Evolutionary conservation across 1,139 yeast genomes (phyloP).

Genomic region (Pichia norvegensis): DNA sequence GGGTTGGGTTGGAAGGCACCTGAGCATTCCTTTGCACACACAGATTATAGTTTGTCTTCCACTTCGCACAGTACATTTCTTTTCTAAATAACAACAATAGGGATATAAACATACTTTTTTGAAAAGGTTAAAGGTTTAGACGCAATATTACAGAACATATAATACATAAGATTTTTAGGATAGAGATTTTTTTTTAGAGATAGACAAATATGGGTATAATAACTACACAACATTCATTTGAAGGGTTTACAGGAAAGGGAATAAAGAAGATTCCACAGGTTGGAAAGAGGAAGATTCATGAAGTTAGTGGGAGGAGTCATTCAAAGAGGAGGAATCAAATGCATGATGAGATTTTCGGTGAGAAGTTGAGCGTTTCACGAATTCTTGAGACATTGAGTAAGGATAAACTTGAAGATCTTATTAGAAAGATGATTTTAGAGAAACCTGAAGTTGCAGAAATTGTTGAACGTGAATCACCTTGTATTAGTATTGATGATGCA

Average conservation of each 20-base stretch:
- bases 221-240: background rate
- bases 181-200: background rate
- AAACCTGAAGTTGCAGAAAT: constrained; percentile 60
- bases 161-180: background rate
- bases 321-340: background rate
- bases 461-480: constrained; percentile 48
- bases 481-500: constrained; percentile 47
- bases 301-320: background rate
- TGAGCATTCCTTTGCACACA: too few relatives aligned
- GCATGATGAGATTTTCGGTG: constrained; percentile 35
- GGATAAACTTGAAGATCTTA: constrained; percentile 43
- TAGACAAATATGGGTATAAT: background rate
- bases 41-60: too few relatives aligned
- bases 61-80: too few relatives aligned
- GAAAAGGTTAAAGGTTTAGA: background rate
- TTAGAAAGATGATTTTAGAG: constrained; percentile 43
- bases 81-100: too few relatives aligned
- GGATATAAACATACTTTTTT: too few relatives aligned
- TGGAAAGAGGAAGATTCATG: background rate
- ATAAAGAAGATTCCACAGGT: background rate
- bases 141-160: background rate
- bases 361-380: constrained; percentile 49
- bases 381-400: constrained; percentile 62
- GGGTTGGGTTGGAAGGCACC: too few relatives aligned
- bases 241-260: background rate